Percentiles rank a stretch among this genome's conserved stretches.
These are phyloP conservation scores for Cyberlindnera misumaiensis DNA, from an alignment of 805 yeast genomes.

Conservation along the genomic window DNA sequence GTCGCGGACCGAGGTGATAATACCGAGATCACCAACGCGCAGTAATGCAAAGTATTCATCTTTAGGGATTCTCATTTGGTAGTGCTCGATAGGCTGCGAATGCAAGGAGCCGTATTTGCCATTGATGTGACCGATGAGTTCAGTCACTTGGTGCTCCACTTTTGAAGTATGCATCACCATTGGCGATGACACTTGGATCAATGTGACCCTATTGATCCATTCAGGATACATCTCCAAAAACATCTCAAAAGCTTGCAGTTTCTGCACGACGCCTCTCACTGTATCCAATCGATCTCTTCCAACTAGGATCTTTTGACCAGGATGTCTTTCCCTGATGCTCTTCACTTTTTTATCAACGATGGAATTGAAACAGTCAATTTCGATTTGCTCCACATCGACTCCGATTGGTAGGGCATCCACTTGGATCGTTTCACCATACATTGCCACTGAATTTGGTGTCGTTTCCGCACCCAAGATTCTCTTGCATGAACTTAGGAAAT, in stretches of 20 bases:
- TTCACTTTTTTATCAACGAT: slow-evolving; percentile 55
- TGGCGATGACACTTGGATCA: slow-evolving; percentile 89
- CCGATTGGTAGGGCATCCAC: slow-evolving; percentile 85
- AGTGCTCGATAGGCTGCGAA: slow-evolving; percentile 85
- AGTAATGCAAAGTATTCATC: slow-evolving; percentile 86
- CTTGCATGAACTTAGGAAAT: slow-evolving; percentile 85
- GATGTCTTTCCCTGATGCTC: slow-evolving; percentile 57
- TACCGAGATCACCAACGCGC: slow-evolving; percentile 83
- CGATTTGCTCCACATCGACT: slow-evolving; percentile 66
- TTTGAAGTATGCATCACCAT: slow-evolving; percentile 40
- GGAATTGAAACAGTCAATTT: slow-evolving; percentile 43
- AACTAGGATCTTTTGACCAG: slow-evolving; percentile 69
- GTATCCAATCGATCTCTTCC: slow-evolving; percentile 92
- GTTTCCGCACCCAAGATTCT: slow-evolving; percentile 69
- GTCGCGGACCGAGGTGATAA: slow-evolving; percentile 87
- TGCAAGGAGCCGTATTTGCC: slow-evolving; percentile 78
- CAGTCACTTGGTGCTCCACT: slow-evolving; percentile 75
- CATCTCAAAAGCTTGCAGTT: slow-evolving; percentile 83
- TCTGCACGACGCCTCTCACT: slow-evolving; percentile 91
- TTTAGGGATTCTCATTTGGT: slow-evolving; percentile 80
- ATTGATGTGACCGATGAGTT: slow-evolving; percentile 75
- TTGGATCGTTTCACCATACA: slow-evolving; percentile 71
- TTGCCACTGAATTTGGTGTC: slow-evolving; percentile 47
- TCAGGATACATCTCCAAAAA: slow-evolving; percentile 89
- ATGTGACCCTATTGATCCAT: slow-evolving; percentile 79